Conservation (phyloP, 768 basidiomycete genomes). For the Amanita polypyramis region DNA sequence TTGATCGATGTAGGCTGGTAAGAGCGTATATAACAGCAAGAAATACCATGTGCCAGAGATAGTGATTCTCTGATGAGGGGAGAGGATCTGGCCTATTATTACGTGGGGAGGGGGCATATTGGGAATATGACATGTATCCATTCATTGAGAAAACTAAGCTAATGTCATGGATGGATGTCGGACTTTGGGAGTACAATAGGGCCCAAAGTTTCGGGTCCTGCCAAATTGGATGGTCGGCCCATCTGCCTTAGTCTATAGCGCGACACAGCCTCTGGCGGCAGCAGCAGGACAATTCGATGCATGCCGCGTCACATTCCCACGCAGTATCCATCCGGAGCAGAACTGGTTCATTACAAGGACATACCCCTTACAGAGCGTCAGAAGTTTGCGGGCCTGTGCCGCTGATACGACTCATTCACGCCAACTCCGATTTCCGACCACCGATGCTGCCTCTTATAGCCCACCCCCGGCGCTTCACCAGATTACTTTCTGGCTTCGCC, state of each 20-base stretch:
- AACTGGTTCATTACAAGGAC: constrained; percentile 6
- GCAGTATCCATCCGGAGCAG: neutral
- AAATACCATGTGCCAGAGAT: constrained; percentile 47
- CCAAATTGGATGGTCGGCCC: neutral
- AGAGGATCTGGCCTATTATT: neutral
- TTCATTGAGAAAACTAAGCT: constrained; percentile 3
- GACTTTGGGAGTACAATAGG: constrained; percentile 10
- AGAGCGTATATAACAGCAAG: constrained; percentile 77
- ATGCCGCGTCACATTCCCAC: neutral
- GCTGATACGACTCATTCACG: constrained; percentile 32
- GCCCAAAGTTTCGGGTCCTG: constrained; percentile 11
- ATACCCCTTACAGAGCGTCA: constrained; percentile 13
- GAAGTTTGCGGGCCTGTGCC: constrained; percentile 13
- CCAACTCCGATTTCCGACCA: constrained; percentile 14
- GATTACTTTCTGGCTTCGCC: constrained; percentile 20
- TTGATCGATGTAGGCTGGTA: constrained; percentile 49
- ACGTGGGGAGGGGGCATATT: neutral
- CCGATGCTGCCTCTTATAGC: constrained; percentile 30
- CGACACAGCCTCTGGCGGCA: constrained; percentile 2
- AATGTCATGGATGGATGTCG: constrained; percentile 5
- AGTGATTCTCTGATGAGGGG: constrained; percentile 20
- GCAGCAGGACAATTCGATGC: neutral
- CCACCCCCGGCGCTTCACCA: constrained; percentile 15
- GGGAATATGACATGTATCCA: neutral
- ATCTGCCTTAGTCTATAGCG: neutral